These are phyloP conservation scores for Rhodotorula toruloides DNA, from an alignment of 768 basidiomycete species.

Conservation along the genomic window DNA sequence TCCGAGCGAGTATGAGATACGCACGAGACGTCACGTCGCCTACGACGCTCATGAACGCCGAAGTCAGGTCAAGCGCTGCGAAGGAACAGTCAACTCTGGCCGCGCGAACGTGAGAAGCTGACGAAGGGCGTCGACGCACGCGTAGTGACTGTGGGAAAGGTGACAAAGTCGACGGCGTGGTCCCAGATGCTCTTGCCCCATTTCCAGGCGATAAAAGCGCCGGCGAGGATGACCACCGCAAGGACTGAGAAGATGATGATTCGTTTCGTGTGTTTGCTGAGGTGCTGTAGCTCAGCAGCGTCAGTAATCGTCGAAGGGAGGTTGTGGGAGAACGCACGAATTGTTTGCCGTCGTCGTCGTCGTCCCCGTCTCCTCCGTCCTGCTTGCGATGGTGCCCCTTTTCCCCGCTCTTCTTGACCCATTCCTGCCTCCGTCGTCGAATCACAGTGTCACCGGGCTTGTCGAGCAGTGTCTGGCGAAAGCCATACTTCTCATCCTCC, in stretches of 20 bases:
- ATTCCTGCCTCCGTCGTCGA: too few relatives aligned
- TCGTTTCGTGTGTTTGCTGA: background rate
- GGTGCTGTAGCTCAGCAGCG: background rate
- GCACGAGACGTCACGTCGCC: background rate
- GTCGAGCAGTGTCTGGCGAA: too few relatives aligned
- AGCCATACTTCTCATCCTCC: too few relatives aligned
- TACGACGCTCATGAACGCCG: background rate
- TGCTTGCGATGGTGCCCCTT: background rate
- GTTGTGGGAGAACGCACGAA: background rate
- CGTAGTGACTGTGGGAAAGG: conserved; percentile 11
- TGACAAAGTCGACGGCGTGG: background rate
- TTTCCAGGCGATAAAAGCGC: background rate
- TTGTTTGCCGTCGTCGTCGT: background rate
- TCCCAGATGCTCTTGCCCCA: background rate
- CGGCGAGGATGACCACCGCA: background rate
- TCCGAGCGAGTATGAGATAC: background rate
- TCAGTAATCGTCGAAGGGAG: background rate
- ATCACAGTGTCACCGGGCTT: too few relatives aligned
- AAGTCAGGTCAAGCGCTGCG: conserved; percentile 9
- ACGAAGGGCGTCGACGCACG: background rate
- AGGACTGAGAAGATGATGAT: background rate
- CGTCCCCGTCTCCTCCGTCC: background rate
- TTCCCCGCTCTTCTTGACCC: background rate
- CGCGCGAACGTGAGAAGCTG: background rate
- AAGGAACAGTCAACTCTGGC: background rate